Conservation (phyloP, 371 early-diverging fungal genomes). For the Rhizopus stolonifer region DNA sequence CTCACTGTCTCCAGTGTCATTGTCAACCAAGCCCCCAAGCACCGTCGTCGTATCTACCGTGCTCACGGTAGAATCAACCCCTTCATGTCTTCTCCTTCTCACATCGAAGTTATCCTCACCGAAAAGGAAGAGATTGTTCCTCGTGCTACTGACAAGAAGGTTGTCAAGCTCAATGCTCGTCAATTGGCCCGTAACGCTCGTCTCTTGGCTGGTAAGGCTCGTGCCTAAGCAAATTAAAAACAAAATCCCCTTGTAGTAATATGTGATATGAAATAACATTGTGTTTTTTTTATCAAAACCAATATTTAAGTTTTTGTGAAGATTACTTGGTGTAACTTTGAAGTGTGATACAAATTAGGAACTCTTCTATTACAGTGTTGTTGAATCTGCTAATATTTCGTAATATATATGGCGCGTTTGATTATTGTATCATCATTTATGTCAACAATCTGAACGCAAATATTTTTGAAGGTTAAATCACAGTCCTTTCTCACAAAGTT, state of each 20-base stretch:
- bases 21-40: constrained; percentile 98
- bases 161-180: constrained; percentile 49
- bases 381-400: too few relatives aligned
- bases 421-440: too few relatives aligned
- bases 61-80: constrained; percentile 96
- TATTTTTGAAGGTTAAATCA: too few relatives aligned
- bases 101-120: constrained; percentile 91
- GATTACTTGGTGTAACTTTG: too few relatives aligned
- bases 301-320: too few relatives aligned
- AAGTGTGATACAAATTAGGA: too few relatives aligned
- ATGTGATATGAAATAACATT: too few relatives aligned
- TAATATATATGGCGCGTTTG: too few relatives aligned
- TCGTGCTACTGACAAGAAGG: constrained; percentile 63
- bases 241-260: neutral
- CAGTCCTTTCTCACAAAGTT: too few relatives aligned
- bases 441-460: too few relatives aligned
- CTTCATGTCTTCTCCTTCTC: constrained; percentile 96
- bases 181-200: constrained; percentile 57
- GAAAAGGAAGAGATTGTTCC: constrained; percentile 82
- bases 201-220: constrained; percentile 20
- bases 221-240: constrained; percentile 14
- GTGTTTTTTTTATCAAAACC: too few relatives aligned
- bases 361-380: too few relatives aligned
- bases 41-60: constrained; percentile 96
- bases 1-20: constrained; percentile 92